Percentiles rank a stretch among this genome's conserved stretches.
Evolutionary conservation across 2,329 filamentous ascomycete species (phyloP).

Genomic region (Penicillium sp.): DNA sequence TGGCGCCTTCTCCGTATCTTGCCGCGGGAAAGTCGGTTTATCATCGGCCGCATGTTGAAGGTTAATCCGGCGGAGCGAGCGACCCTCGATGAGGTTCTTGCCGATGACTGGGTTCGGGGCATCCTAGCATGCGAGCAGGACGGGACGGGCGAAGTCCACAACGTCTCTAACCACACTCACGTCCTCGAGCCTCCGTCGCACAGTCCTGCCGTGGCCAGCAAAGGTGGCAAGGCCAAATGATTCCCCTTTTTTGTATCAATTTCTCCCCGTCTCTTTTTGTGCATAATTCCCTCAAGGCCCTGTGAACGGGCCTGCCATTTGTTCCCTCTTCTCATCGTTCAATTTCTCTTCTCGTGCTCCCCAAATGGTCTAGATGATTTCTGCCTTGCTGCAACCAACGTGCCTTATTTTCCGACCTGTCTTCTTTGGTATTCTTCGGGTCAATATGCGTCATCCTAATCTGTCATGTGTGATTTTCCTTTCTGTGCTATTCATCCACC

Average conservation of each 20-base stretch:
- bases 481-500: background rate
- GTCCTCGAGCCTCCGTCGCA: constrained; percentile 69
- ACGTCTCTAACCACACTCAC: constrained; percentile 77
- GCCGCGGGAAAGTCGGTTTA: constrained; percentile 83
- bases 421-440: background rate
- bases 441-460: constrained; percentile 8
- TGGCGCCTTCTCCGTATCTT: constrained; percentile 86
- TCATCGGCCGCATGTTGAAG: constrained; percentile 90
- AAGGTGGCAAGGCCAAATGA: constrained; percentile 33
- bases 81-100: constrained; percentile 79
- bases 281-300: constrained; percentile 16
- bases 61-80: constrained; percentile 81
- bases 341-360: background rate
- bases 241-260: constrained; percentile 21
- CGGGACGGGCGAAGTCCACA: constrained; percentile 69
- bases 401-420: background rate
- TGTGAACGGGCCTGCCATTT: constrained; percentile 2
- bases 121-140: constrained; percentile 81
- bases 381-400: background rate
- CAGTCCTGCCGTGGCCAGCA: constrained; percentile 36
- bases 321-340: background rate
- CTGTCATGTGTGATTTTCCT: background rate
- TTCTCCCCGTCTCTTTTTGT: constrained; percentile 9
- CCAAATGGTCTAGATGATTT: constrained; percentile 1
- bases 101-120: constrained; percentile 86